Evolutionary conservation across 768 basidiomycete species (phyloP).

Genomic region (Trametes punicea): DNA sequence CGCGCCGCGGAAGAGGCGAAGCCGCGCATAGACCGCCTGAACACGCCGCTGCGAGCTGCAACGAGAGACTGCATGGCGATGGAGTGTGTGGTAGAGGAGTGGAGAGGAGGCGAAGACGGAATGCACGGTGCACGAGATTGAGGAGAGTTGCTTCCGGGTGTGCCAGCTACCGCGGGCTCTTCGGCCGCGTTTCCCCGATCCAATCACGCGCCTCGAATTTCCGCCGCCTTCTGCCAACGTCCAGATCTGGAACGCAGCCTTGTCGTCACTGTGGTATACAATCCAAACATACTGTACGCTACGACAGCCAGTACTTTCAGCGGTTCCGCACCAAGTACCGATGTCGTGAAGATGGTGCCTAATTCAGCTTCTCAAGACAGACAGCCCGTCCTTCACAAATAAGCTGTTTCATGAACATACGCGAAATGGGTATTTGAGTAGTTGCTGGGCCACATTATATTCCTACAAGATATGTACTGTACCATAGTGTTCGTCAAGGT

Average conservation of each 20-base stretch:
- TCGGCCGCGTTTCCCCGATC: conserved; percentile 22
- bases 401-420: no score
- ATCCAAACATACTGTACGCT: neutral
- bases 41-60: conserved; percentile 28
- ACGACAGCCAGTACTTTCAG: no score
- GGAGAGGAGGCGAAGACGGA: neutral
- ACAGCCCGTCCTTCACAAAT: no score
- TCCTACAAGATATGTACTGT: conserved; percentile 16
- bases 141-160: conserved; percentile 7
- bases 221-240: conserved; percentile 7
- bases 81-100: neutral
- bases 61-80: conserved; percentile 48
- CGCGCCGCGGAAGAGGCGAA: conserved; percentile 32
- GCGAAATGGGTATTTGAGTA: neutral
- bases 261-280: neutral
- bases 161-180: conserved; percentile 17
- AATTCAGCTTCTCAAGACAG: no score
- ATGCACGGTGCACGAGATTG: conserved; percentile 17
- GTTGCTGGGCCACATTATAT: no score
- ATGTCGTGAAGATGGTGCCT: neutral
- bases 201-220: conserved; percentile 20
- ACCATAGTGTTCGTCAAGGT: conserved; percentile 6
- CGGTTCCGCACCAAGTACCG: no score
- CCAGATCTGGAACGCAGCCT: conserved; percentile 9
- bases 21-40: conserved; percentile 22